These are phyloP conservation scores for Fusarium cyanostomum DNA, from an alignment of 2,329 filamentous ascomycete species.

Conservation along the genomic window DNA sequence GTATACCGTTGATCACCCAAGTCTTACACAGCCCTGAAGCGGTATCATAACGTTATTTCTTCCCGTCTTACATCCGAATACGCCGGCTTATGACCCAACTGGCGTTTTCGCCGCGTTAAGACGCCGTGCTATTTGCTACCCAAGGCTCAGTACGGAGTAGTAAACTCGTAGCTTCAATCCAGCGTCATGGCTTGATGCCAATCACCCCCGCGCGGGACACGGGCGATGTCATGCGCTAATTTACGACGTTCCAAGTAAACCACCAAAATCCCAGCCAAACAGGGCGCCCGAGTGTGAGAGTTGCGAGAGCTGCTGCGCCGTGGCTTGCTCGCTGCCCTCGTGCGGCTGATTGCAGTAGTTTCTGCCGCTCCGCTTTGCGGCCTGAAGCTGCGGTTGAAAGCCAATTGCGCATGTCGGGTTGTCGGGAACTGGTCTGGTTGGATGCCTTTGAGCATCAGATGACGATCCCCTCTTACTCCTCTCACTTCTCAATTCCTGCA, in stretches of 20 bases:
- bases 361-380: neutral
- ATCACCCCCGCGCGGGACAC: slow-evolving; percentile 6
- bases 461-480: slow-evolving; percentile 39
- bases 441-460: slow-evolving; percentile 35
- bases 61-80: neutral
- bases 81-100: neutral
- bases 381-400: neutral
- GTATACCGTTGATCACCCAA: neutral
- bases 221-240: neutral
- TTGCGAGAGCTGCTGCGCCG: too few relatives aligned
- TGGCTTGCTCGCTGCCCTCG: too few relatives aligned
- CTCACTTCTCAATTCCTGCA: slow-evolving; percentile 17
- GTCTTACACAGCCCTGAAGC: neutral
- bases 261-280: slow-evolving; percentile 19
- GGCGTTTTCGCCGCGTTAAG: neutral
- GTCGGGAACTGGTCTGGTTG: slow-evolving; percentile 21
- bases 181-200: slow-evolving; percentile 44
- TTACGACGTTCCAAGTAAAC: too few relatives aligned
- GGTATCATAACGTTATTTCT: neutral
- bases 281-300: too few relatives aligned
- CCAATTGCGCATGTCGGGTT: slow-evolving; percentile 15
- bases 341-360: too few relatives aligned
- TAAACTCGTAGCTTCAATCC: slow-evolving; percentile 36
- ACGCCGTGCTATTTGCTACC: neutral
- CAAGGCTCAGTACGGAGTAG: too few relatives aligned